Evolutionary conservation across 495 filamentous ascomycete species (phyloP).

Genomic region (Bryoglossum gracile): DNA sequence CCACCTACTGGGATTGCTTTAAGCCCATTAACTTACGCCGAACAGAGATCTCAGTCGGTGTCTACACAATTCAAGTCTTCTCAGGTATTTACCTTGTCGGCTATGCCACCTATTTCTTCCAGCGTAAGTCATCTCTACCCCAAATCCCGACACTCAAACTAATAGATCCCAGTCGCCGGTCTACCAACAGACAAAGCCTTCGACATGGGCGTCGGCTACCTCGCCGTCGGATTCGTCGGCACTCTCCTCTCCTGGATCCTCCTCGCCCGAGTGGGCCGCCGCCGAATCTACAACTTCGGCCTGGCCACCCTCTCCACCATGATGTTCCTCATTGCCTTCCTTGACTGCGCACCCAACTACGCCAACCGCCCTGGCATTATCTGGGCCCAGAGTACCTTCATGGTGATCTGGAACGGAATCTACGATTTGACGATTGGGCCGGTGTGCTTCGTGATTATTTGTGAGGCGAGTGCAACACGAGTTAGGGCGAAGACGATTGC

Average conservation of each 20-base stretch:
- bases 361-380: slow-evolving; percentile 28
- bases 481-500: slow-evolving; percentile 52
- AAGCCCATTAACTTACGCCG: slow-evolving; percentile 55
- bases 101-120: slow-evolving; percentile 61
- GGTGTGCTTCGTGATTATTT: slow-evolving; percentile 52
- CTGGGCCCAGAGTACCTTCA: slow-evolving; percentile 43
- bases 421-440: slow-evolving; percentile 53
- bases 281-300: slow-evolving; percentile 44
- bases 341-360: slow-evolving; percentile 23
- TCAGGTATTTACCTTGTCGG: slow-evolving; percentile 61
- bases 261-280: slow-evolving; percentile 38
- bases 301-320: slow-evolving; percentile 36
- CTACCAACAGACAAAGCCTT: slow-evolving; percentile 43
- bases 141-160: no score
- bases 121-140: no score
- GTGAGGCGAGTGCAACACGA: slow-evolving; percentile 47
- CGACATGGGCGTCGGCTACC: slow-evolving; percentile 51
- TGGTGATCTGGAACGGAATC: slow-evolving; percentile 43
- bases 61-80: slow-evolving; percentile 66
- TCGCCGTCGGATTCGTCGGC: slow-evolving; percentile 33
- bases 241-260: slow-evolving; percentile 17
- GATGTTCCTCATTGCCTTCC: slow-evolving; percentile 27
- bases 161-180: no score
- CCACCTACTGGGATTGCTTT: slow-evolving; percentile 62
- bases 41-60: slow-evolving; percentile 60